Evolutionary conservation across 305 asterid species (phyloP).

Genomic region (Fraxinus dipetala): DNA sequence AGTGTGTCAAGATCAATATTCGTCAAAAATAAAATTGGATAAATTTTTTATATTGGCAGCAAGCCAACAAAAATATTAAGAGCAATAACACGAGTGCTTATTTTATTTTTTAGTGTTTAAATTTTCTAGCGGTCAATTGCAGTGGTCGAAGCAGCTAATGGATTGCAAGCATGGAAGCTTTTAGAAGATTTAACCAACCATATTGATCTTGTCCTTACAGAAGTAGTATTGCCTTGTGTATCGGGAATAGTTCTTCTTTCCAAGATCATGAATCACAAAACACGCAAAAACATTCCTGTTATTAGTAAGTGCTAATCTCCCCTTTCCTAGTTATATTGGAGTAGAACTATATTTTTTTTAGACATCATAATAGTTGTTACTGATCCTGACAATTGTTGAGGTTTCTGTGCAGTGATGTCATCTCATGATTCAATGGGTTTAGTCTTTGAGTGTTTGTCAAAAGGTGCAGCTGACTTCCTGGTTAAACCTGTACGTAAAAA

Average conservation of each 20-base stretch:
- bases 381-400: conserved; percentile 24
- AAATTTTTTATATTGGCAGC: conserved; percentile 17
- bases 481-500: conserved; percentile 84
- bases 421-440: conserved; percentile 80
- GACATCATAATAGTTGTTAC: conserved; percentile 8
- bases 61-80: conserved; percentile 6
- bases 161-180: conserved; percentile 83
- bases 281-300: conserved; percentile 77
- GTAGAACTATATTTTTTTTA: neutral
- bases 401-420: conserved; percentile 79
- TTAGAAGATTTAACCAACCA: conserved; percentile 68
- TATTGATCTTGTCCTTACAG: conserved; percentile 74
- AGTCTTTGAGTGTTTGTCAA: conserved; percentile 80
- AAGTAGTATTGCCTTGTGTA: conserved; percentile 72
- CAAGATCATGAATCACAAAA: conserved; percentile 82
- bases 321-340: neutral
- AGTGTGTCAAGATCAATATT: neutral
- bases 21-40: neutral
- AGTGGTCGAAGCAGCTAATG: conserved; percentile 74
- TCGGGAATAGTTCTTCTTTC: conserved; percentile 73
- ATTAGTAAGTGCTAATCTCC: conserved; percentile 57
- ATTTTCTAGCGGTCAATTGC: conserved; percentile 27
- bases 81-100: neutral
- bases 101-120: neutral
- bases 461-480: conserved; percentile 86